phyloP scores from a whole-genome alignment of 1,284 basidiomycete species.

The Leccinum angustisporum region DNA sequence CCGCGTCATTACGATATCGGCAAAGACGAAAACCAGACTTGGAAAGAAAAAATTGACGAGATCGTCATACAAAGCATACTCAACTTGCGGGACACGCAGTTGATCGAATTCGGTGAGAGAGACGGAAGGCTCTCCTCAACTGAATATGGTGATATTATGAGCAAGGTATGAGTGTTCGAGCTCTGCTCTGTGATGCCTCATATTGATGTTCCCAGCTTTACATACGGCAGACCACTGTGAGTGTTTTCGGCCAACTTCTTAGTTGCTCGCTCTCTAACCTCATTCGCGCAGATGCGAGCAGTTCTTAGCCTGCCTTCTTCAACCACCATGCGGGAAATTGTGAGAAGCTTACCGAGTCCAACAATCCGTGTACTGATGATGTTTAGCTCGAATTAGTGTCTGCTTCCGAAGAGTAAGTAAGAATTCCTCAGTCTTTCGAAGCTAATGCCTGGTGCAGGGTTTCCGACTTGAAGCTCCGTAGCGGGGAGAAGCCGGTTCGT shows the following conservation, averaged over 20 bases:
- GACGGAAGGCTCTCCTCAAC: constrained; percentile 54
- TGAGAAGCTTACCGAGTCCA: constrained; percentile 35
- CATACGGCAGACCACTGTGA: constrained; percentile 66
- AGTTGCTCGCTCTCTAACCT: not conserved
- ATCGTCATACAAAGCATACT: constrained; percentile 68
- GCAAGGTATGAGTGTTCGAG: constrained; percentile 53
- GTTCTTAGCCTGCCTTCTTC: constrained; percentile 60
- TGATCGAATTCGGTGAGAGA: constrained; percentile 50
- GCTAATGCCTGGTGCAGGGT: constrained; percentile 44
- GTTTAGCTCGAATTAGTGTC: constrained; percentile 65
- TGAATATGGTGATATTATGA: constrained; percentile 82
- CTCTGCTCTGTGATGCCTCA: constrained; percentile 1
- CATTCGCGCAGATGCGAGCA: constrained; percentile 55
- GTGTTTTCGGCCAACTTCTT: not conserved
- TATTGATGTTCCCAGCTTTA: constrained; percentile 53
- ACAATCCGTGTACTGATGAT: constrained; percentile 7
- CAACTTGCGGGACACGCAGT: constrained; percentile 54
- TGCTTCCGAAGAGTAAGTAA: constrained; percentile 61
- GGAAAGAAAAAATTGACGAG: constrained; percentile 69
- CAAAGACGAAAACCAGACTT: constrained; percentile 58
- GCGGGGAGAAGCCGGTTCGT: constrained; percentile 66
- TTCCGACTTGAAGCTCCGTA: constrained; percentile 62
- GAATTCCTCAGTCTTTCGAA: not conserved
- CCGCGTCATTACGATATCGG: constrained; percentile 71
- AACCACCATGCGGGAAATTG: constrained; percentile 61